A percentile compares a stretch with the other conserved stretches of the same genome.
Evolutionary conservation across 2,329 filamentous ascomycete genomes (phyloP).

Genomic region (Lasiodiplodia citricola): DNA sequence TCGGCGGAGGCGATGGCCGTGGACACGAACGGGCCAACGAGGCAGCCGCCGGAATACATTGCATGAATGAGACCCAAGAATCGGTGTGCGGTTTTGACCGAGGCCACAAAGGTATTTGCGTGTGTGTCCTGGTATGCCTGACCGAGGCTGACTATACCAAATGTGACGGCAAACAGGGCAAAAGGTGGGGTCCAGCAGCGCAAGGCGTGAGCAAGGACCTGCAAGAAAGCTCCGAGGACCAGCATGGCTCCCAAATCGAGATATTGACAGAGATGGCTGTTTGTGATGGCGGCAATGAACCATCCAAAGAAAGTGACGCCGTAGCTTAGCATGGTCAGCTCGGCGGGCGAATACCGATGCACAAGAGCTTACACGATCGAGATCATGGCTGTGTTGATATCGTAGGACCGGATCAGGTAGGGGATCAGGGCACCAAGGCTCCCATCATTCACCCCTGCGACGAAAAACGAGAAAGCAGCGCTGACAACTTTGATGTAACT

Average conservation of each 20-base stretch:
- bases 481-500: slow-evolving; percentile 56
- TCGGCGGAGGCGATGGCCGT: slow-evolving; percentile 42
- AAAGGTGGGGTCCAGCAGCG: slow-evolving; percentile 65
- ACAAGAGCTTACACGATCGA: slow-evolving; percentile 52
- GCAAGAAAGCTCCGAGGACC: slow-evolving; percentile 60
- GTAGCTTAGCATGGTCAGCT: slow-evolving; percentile 45
- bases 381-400: slow-evolving; percentile 53
- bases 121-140: slow-evolving; percentile 70
- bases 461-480: slow-evolving; percentile 67
- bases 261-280: slow-evolving; percentile 58
- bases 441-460: slow-evolving; percentile 69
- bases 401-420: slow-evolving; percentile 64
- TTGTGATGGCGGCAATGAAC: slow-evolving; percentile 63
- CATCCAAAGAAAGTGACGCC: slow-evolving; percentile 65
- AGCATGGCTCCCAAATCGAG: slow-evolving; percentile 64
- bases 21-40: slow-evolving; percentile 60
- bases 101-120: slow-evolving; percentile 65
- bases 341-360: background rate
- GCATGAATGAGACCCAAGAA: slow-evolving; percentile 70
- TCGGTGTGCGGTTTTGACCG: slow-evolving; percentile 58
- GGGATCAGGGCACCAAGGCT: slow-evolving; percentile 68
- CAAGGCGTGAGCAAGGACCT: slow-evolving; percentile 60
- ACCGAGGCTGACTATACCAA: slow-evolving; percentile 63
- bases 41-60: slow-evolving; percentile 63
- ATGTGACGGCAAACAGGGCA: slow-evolving; percentile 61